phyloP scores from a whole-genome alignment of 768 basidiomycete species.

The Naganishia vaughanmartiniae region DNA sequence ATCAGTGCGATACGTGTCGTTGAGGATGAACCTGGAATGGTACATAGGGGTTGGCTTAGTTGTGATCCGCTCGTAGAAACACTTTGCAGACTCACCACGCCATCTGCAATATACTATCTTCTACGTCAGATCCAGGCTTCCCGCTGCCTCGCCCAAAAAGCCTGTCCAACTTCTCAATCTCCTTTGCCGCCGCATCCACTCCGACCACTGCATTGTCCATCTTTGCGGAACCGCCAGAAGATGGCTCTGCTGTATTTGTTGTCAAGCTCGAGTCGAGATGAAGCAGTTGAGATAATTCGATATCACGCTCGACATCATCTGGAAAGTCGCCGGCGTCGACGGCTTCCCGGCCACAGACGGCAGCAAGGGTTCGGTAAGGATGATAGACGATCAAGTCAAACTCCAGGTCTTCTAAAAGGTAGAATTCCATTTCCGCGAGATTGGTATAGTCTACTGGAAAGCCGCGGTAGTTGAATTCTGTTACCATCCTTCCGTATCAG shows the following conservation, averaged over 20 bases:
- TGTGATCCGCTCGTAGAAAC: background rate
- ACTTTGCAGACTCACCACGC: constrained; percentile 66
- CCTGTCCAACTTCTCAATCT: constrained; percentile 54
- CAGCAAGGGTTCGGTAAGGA: constrained; percentile 83
- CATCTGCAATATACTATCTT: constrained; percentile 69
- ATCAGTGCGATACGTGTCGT: constrained; percentile 91
- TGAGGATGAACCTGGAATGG: constrained; percentile 78
- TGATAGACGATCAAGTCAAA: constrained; percentile 92
- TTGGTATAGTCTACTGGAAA: constrained; percentile 86
- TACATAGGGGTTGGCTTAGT: background rate
- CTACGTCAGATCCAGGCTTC: constrained; percentile 49
- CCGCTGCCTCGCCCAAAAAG: constrained; percentile 48
- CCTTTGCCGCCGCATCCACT: constrained; percentile 54
- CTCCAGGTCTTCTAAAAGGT: constrained; percentile 91
- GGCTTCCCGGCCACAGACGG: constrained; percentile 67
- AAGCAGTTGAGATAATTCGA: constrained; percentile 14
- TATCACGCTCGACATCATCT: constrained; percentile 33
- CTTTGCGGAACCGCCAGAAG: too few species aligned
- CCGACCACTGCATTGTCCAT: constrained; percentile 12
- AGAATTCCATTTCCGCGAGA: constrained; percentile 98
- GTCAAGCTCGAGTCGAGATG: too few species aligned
- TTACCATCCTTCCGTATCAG: background rate
- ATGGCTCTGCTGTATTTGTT: too few species aligned
- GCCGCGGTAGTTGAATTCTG: constrained; percentile 21
- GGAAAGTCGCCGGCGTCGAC: constrained; percentile 53